Base-by-base conservation (phyloP, 768 basidiomycete genomes). In the Pholiota molesta region DNA sequence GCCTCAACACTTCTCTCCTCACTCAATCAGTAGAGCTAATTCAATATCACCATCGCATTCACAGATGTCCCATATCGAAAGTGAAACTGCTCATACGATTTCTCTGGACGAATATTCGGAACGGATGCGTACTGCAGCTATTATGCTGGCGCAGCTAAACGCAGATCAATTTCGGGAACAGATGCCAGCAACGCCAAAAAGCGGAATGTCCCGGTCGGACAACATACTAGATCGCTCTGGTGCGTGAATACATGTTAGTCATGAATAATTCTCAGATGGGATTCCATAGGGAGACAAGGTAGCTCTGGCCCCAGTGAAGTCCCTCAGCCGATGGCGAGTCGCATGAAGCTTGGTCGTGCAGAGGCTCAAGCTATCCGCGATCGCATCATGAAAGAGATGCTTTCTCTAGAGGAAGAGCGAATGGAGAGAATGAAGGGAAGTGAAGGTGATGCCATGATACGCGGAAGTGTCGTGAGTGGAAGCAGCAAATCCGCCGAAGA, bases 301-400 rank as follows among this genome's bases (percentile, higher is more conserved):
- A 59, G 62, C 28, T 26, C 47, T 49, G 47, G 47, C 19, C 39
- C 61, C 55, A 68, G 35, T 29, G 72, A 70, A 52, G 68, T 67
- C 54, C 68, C 69, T 44, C 78, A 66, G 57, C 73, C 67, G 62
- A 70, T 65, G 55, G 69, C 78, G 6, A 76, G 76, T 17, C 86
- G 93, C 39, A 87, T 90, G 81, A 90, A 85, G 55, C 78, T 99
- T 23, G 90, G 93, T 64, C 81, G 86, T 17, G 79, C 87, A 2
- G 95, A 98, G 73, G 97, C 96, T 4, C 82, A 91, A 0, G 91
- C 91, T 1, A 99, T 99, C 66, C 86, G 94, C 16, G 91, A 95
- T 66, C 84, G 95, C 21, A 99, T 99, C 63, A 99, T 99, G 97
- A 87, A 91, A 67, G 97, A 99, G 81, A 99, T 99, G 97, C 81